phyloP scores from a whole-genome alignment of 192 early-diverging fungal species.

The Diversispora epigaea region DNA sequence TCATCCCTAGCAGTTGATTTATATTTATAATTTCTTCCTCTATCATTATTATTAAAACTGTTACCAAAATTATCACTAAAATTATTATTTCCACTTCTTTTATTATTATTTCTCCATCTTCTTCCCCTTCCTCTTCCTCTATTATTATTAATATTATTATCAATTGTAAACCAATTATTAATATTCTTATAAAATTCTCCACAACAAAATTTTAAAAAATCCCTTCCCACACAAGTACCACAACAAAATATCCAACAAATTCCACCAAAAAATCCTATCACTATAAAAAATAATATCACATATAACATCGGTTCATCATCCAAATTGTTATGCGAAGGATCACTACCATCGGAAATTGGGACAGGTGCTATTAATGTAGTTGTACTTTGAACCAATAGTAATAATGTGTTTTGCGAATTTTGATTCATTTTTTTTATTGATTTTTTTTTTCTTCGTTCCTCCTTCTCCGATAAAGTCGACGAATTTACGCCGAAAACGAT shows the following conservation, averaged over 20 bases:
- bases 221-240: conserved; percentile 28
- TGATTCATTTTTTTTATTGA: too few species aligned
- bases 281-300: conserved; percentile 26
- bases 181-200: background rate
- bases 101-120: background rate
- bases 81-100: background rate
- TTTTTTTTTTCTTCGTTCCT: too few species aligned
- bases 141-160: too few species aligned
- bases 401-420: too few species aligned
- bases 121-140: too few species aligned
- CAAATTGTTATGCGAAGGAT: too few species aligned
- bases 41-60: background rate
- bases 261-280: conserved; percentile 23
- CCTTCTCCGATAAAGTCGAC: too few species aligned
- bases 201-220: conserved; percentile 5
- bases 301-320: conserved; percentile 6
- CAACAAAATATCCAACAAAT: conserved; percentile 32
- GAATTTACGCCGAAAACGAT: too few species aligned
- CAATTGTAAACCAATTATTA: too few species aligned
- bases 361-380: too few species aligned
- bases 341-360: too few species aligned
- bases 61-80: background rate
- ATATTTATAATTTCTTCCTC: conserved; percentile 1
- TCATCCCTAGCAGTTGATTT: background rate
- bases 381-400: too few species aligned